A percentile compares a stretch with the other conserved stretches of the same genome.
Conservation (phyloP, 75 land plant genomes). For the Azolla pinnata region DNA sequence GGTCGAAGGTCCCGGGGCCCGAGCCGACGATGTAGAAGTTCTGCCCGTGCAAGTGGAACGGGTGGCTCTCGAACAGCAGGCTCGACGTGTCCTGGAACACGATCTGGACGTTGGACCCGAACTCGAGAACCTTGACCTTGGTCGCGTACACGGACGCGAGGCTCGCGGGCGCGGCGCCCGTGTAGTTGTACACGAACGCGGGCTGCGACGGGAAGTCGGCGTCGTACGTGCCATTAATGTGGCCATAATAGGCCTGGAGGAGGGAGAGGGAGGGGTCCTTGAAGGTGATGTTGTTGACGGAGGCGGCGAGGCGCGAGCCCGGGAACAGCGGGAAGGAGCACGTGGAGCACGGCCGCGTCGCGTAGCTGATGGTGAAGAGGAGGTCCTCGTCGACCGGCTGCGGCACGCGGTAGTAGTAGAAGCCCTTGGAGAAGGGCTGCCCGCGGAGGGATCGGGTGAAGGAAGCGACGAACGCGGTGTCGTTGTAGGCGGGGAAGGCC, state of each 20-base stretch:
- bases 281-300: slow-evolving; percentile 49
- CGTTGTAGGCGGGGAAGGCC: slow-evolving; percentile 30
- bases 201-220: slow-evolving; percentile 13
- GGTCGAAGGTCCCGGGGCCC: slow-evolving; percentile 24
- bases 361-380: slow-evolving; percentile 38
- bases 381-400: slow-evolving; percentile 22
- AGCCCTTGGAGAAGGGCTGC: slow-evolving; percentile 3
- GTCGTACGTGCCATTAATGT: slow-evolving; percentile 11
- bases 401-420: slow-evolving; percentile 11
- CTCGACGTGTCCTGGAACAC: slow-evolving; percentile 23
- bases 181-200: slow-evolving; percentile 25
- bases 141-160: neutral
- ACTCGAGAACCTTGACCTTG: slow-evolving; percentile 8
- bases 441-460: slow-evolving; percentile 25
- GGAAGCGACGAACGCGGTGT: slow-evolving; percentile 25
- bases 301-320: slow-evolving; percentile 12
- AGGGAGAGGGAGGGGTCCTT: slow-evolving; percentile 23
- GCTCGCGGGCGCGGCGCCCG: slow-evolving; percentile 10
- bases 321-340: slow-evolving; percentile 8
- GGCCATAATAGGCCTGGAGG: slow-evolving; percentile 20
- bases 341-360: slow-evolving; percentile 17
- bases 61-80: slow-evolving; percentile 21
- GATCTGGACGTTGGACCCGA: slow-evolving; percentile 10
- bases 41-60: slow-evolving; percentile 27
- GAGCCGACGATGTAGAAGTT: slow-evolving; percentile 20